These are phyloP conservation scores for Parachaetomium inaequale DNA, from an alignment of 495 filamentous ascomycete genomes.

Conservation along the genomic window DNA sequence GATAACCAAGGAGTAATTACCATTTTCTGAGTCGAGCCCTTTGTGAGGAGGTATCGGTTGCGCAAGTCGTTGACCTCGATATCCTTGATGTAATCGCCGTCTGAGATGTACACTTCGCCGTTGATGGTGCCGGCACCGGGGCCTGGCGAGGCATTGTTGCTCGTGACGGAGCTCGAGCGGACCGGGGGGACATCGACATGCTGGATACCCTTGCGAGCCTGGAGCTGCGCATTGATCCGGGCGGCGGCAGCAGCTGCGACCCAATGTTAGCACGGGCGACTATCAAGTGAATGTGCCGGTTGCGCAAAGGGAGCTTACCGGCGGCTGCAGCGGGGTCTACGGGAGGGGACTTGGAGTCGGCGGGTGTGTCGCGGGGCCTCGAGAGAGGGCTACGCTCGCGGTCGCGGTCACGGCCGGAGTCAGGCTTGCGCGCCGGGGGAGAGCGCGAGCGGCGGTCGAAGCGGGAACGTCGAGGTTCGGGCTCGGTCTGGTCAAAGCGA, in stretches of 20 bases:
- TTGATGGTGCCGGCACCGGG: slow-evolving; percentile 53
- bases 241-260: slow-evolving; percentile 80
- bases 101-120: slow-evolving; percentile 85
- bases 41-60: slow-evolving; percentile 96
- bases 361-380: slow-evolving; percentile 53
- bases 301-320: slow-evolving; percentile 51
- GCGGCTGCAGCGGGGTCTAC: slow-evolving; percentile 82
- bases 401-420: slow-evolving; percentile 68
- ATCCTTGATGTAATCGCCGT: slow-evolving; percentile 96
- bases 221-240: slow-evolving; percentile 87
- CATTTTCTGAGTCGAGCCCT: slow-evolving; percentile 97
- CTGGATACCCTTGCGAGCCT: slow-evolving; percentile 89
- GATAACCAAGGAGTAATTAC: slow-evolving; percentile 73
- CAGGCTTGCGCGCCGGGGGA: slow-evolving; percentile 56
- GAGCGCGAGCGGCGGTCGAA: slow-evolving; percentile 88
- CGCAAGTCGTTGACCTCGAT: slow-evolving; percentile 98
- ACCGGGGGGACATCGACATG: slow-evolving; percentile 93
- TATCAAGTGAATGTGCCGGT: not conserved
- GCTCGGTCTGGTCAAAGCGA: slow-evolving; percentile 85
- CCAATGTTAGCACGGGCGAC: slow-evolving; percentile 22
- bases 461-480: slow-evolving; percentile 69
- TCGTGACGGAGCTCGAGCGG: slow-evolving; percentile 44
- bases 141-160: slow-evolving; percentile 24
- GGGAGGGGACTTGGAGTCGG: slow-evolving; percentile 41
- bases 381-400: slow-evolving; percentile 78